phyloP scores from a whole-genome alignment of 1,284 basidiomycete species.

The Mrakiaceae sp. region DNA sequence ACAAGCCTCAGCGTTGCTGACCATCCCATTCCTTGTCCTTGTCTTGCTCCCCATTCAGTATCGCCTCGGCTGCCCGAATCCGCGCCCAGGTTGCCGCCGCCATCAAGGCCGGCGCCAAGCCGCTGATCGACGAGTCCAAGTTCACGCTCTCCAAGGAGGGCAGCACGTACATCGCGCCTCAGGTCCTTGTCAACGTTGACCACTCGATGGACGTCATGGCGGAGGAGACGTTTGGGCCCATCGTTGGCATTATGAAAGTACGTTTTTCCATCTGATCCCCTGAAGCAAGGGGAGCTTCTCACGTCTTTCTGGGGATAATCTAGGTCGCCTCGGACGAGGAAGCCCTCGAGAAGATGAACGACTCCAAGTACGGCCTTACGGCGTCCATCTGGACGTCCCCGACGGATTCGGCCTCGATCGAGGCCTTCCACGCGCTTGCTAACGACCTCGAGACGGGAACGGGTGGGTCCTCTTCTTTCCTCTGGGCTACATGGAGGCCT shows the following conservation, averaged over 20 bases:
- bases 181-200: slow-evolving; percentile 75
- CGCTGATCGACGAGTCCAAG: slow-evolving; percentile 56
- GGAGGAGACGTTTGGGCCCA: slow-evolving; percentile 21
- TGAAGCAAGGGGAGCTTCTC: not conserved
- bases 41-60: not conserved
- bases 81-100: slow-evolving; percentile 77
- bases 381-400: slow-evolving; percentile 84
- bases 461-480: slow-evolving; percentile 22
- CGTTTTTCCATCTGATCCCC: not conserved
- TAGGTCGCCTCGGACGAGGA: slow-evolving; percentile 71
- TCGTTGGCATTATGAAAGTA: slow-evolving; percentile 20
- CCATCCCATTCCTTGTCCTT: no score
- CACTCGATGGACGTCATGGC: slow-evolving; percentile 39
- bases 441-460: slow-evolving; percentile 50
- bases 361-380: slow-evolving; percentile 88
- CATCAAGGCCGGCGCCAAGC: slow-evolving; percentile 62
- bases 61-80: slow-evolving; percentile 71
- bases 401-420: slow-evolving; percentile 47
- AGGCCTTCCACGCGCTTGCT: slow-evolving; percentile 56
- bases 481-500: not conserved
- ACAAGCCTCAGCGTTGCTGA: no score
- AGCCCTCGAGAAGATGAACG: slow-evolving; percentile 83
- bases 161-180: slow-evolving; percentile 75
- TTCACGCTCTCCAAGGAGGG: slow-evolving; percentile 60
- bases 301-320: not conserved